Evolutionary conservation across 176 grass and related monocot species (phyloP).

Genomic region (Themeda triandra): DNA sequence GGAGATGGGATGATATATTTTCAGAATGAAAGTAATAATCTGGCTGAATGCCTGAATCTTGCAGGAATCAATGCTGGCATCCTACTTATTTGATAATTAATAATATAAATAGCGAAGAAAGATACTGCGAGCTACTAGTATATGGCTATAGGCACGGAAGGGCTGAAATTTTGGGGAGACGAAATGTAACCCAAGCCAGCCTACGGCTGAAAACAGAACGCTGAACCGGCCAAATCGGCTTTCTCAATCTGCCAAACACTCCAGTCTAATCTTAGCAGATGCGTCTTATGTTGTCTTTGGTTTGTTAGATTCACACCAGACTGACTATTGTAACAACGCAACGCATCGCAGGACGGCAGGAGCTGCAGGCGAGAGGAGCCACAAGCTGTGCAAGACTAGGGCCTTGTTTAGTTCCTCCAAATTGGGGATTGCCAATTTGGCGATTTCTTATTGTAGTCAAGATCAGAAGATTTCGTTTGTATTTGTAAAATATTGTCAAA

Average conservation of each 20-base stretch:
- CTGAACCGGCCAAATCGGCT: not conserved
- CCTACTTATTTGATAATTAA: not conserved
- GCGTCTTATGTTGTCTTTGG: not conserved
- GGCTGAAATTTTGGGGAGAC: no score
- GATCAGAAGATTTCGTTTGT: no score
- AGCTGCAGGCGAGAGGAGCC: no score
- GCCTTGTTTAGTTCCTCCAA: no score
- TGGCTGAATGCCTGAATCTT: not conserved
- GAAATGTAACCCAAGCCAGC: not conserved
- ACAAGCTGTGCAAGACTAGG: no score
- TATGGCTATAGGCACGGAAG: no score
- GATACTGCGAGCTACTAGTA: no score
- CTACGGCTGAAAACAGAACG: not conserved
- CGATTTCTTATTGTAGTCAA: no score
- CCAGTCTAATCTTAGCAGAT: not conserved
- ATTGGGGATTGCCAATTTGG: no score
- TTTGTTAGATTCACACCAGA: not conserved
- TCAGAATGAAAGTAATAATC: not conserved
- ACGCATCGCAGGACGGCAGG: not conserved
- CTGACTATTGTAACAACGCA: not conserved
- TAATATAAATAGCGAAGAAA: not conserved
- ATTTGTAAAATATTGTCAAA: no score
- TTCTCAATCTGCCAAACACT: not conserved
- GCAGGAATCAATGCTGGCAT: not conserved
- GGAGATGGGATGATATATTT: not conserved